Evolutionary conservation across 139 green algal species (phyloP).

Genomic region (Gonium pectorale): DNA sequence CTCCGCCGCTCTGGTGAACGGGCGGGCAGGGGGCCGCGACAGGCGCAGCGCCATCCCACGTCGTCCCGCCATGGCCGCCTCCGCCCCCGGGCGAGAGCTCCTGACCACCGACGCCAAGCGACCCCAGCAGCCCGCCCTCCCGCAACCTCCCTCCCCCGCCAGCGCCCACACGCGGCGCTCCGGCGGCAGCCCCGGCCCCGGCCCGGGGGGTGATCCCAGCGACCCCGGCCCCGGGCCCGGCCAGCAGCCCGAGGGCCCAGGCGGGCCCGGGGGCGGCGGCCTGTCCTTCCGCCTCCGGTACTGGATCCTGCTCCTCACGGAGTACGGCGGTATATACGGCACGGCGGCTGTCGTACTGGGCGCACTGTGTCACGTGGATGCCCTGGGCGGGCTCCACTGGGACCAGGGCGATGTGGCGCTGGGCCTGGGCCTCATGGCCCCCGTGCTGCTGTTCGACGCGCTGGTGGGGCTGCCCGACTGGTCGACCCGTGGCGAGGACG

Average conservation of each 20-base stretch:
- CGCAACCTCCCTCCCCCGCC: no score
- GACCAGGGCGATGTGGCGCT: conserved; percentile 40
- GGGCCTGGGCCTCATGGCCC: conserved; percentile 48
- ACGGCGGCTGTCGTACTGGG: conserved; percentile 50
- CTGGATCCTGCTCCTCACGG: conserved; percentile 44
- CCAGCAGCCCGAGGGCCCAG: neutral
- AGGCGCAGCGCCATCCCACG: no score
- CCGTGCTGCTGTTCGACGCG: conserved; percentile 51
- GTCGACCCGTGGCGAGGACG: conserved; percentile 17
- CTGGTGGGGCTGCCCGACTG: conserved; percentile 64
- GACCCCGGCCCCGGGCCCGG: neutral
- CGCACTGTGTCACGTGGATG: conserved; percentile 53
- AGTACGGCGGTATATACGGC: conserved; percentile 55
- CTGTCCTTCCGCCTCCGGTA: conserved; percentile 20
- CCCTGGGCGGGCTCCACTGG: conserved; percentile 56
- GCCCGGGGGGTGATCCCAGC: neutral
- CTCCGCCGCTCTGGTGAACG: no score
- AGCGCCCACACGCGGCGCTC: no score
- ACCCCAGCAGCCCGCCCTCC: neutral
- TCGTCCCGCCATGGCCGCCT: no score
- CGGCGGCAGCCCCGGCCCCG: neutral
- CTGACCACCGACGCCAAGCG: no score
- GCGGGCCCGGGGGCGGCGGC: neutral
- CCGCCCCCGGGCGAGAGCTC: no score
- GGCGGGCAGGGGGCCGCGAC: no score